Conservation (phyloP, 805 yeast genomes). For the Scheffersomyces spartinae region DNA sequence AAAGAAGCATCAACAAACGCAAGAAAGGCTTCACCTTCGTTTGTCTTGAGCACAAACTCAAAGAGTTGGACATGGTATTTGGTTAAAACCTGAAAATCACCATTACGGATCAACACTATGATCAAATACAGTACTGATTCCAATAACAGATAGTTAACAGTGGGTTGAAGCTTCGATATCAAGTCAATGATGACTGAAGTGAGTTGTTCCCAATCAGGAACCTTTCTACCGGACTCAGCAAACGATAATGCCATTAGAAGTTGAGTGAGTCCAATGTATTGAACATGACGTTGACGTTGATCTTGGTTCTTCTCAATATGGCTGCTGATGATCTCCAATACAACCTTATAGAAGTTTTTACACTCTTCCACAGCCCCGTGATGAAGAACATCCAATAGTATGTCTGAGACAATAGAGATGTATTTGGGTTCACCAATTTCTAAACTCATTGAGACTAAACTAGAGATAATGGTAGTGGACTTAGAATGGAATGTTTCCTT, state of each 20-base stretch:
- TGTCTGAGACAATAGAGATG: constrained; percentile 43
- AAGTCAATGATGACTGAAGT: constrained; percentile 11
- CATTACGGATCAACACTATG: constrained; percentile 42
- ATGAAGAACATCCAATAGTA: constrained; percentile 39
- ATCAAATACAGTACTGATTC: constrained; percentile 33
- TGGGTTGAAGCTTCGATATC: constrained; percentile 3
- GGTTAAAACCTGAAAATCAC: constrained; percentile 36
- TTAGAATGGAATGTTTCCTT: constrained; percentile 68
- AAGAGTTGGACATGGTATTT: constrained; percentile 34
- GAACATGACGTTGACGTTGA: too few species aligned
- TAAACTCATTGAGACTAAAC: constrained; percentile 27
- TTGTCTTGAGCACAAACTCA: constrained; percentile 22
- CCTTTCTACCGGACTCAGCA: constrained; percentile 62
- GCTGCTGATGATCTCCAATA: too few species aligned
- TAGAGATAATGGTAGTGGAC: constrained; percentile 37
- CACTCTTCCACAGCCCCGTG: constrained; percentile 44
- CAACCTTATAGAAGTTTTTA: constrained; percentile 27
- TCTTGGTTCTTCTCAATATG: too few species aligned
- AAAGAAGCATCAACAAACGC: constrained; percentile 37
- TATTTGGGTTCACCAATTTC: constrained; percentile 11
- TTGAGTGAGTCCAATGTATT: constrained; percentile 24
- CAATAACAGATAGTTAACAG: constrained; percentile 4
- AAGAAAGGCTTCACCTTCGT: constrained; percentile 26
- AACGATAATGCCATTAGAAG: constrained; percentile 40
- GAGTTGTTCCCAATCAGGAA: constrained; percentile 38